These are phyloP conservation scores for Fomitiporia mediterranea DNA, from an alignment of 1,284 basidiomycete species.

Conservation along the genomic window DNA sequence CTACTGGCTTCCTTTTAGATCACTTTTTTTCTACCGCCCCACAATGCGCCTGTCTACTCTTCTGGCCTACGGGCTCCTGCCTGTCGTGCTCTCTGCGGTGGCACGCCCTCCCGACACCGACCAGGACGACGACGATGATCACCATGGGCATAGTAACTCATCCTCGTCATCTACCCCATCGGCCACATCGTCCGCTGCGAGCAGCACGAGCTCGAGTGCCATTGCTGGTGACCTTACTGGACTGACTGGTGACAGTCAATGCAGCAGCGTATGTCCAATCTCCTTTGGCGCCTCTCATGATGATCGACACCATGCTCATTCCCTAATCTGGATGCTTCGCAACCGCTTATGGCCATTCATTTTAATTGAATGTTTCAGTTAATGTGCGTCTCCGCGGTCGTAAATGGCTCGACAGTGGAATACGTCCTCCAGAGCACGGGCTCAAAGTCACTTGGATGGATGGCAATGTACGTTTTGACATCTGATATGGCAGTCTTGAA, in stretches of 20 bases:
- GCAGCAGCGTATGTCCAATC: slow-evolving; percentile 22
- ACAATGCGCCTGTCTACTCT: slow-evolving; percentile 11
- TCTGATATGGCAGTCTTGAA: too few relatives aligned
- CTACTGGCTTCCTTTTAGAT: too few relatives aligned
- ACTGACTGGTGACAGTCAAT: slow-evolving; percentile 26
- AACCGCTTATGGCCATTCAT: neutral
- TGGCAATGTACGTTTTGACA: slow-evolving; percentile 42
- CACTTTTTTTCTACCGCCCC: too few relatives aligned
- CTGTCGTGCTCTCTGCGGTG: neutral
- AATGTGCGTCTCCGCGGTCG: slow-evolving; percentile 42
- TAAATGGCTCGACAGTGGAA: slow-evolving; percentile 40
- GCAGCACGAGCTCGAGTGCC: neutral
- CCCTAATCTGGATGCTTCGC: neutral
- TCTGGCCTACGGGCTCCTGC: neutral
- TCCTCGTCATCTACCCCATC: slow-evolving; percentile 2
- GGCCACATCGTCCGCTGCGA: slow-evolving; percentile 30
- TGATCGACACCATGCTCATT: slow-evolving; percentile 1
- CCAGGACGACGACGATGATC: neutral
- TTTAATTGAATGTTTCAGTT: slow-evolving; percentile 25
- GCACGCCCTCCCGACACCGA: neutral
- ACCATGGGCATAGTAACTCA: slow-evolving; percentile 9
- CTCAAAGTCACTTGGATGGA: slow-evolving; percentile 43
- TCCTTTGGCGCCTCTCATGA: slow-evolving; percentile 18
- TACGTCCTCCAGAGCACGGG: slow-evolving; percentile 40
- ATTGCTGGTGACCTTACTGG: slow-evolving; percentile 23